phyloP scores from a whole-genome alignment of 2,329 filamentous ascomycete genomes.

The Hirsutella minnesotensis region DNA sequence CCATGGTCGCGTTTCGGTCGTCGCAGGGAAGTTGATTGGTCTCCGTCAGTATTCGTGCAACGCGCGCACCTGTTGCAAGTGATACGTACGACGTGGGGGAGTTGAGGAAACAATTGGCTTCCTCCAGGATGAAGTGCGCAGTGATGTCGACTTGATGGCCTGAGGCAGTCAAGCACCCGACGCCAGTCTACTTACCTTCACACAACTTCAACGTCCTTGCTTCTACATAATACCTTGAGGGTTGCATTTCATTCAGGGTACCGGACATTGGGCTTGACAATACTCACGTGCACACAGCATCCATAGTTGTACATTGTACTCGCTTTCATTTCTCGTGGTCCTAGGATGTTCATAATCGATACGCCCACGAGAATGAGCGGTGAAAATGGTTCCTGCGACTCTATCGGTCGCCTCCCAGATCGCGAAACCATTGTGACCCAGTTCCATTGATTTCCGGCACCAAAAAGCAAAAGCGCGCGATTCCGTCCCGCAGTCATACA shows the following conservation, averaged over 20 bases:
- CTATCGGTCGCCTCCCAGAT: conserved; percentile 16
- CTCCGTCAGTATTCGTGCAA: not conserved
- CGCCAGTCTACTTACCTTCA: too few species aligned
- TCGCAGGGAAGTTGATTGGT: conserved; percentile 1
- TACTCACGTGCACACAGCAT: not conserved
- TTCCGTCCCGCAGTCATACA: conserved; percentile 29
- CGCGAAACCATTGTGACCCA: conserved; percentile 20
- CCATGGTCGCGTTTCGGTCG: not conserved
- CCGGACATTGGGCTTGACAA: too few species aligned
- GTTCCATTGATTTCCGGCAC: conserved; percentile 21
- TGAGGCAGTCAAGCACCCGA: too few species aligned
- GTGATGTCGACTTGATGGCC: too few species aligned
- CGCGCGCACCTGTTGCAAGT: not conserved
- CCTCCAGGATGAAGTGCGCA: not conserved
- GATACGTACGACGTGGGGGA: not conserved
- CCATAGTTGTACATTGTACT: conserved; percentile 15
- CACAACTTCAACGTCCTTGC: too few species aligned
- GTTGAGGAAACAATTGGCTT: not conserved
- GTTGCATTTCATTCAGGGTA: too few species aligned
- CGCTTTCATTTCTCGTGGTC: conserved; percentile 15
- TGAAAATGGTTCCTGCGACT: conserved; percentile 11
- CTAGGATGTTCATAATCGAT: conserved; percentile 11
- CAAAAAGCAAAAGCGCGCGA: conserved; percentile 23
- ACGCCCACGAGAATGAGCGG: conserved; percentile 10
- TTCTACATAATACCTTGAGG: too few species aligned